phyloP scores from a whole-genome alignment of 1,284 basidiomycete genomes.

The Cryptococcus neoformans region DNA sequence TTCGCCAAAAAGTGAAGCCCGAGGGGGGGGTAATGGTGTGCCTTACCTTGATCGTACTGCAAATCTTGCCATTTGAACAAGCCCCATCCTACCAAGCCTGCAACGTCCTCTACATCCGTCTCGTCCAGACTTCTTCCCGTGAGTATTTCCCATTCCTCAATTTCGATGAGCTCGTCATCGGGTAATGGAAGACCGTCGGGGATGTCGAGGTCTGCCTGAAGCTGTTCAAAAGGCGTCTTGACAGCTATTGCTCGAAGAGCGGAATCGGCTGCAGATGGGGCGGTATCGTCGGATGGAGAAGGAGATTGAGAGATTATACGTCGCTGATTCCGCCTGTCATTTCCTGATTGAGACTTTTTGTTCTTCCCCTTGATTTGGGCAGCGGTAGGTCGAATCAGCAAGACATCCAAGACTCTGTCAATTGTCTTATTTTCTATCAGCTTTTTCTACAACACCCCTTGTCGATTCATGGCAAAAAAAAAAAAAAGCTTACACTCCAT shows the following conservation, averaged over 20 bases:
- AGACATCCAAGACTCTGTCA: conserved; percentile 73
- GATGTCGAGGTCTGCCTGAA: conserved; percentile 1
- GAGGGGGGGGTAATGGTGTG: no score
- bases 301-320: conserved; percentile 29
- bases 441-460: not conserved
- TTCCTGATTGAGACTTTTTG: conserved; percentile 4
- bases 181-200: conserved; percentile 36
- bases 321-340: not conserved
- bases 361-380: not conserved
- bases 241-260: conserved; percentile 15
- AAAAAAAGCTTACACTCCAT: conserved; percentile 46
- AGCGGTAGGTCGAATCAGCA: conserved; percentile 54
- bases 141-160: conserved; percentile 58
- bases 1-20: no score
- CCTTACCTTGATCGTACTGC: conserved; percentile 77
- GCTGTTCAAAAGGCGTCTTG: conserved; percentile 1
- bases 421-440: conserved; percentile 54
- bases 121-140: conserved; percentile 53
- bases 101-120: conserved; percentile 59
- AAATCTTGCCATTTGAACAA: conserved; percentile 82
- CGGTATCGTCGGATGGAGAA: not conserved
- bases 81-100: conserved; percentile 39
- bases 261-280: conserved; percentile 23
- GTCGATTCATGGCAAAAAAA: not conserved
- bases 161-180: conserved; percentile 28